Evolutionary conservation across 441 rosid species (phyloP).

Genomic region (Macaranga tanarius): DNA sequence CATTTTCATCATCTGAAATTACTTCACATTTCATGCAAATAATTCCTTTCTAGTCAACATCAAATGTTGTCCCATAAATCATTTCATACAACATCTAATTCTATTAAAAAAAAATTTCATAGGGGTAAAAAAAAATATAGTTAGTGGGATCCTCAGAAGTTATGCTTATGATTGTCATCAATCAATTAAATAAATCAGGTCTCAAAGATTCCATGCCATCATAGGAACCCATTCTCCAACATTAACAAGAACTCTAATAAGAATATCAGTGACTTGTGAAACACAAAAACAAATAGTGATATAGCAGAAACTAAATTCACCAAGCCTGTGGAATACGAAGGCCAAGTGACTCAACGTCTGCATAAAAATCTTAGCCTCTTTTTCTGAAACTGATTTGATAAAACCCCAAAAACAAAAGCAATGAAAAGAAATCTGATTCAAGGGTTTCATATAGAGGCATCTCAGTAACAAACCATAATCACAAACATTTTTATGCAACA

Average conservation of each 20-base stretch:
- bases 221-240: slow-evolving; percentile 33
- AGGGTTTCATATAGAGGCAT: slow-evolving; percentile 36
- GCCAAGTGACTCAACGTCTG: slow-evolving; percentile 59
- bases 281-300: not conserved
- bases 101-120: not conserved
- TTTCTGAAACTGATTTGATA: not conserved
- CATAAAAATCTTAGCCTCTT: slow-evolving; percentile 38
- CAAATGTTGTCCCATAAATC: too few species aligned
- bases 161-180: slow-evolving; percentile 53
- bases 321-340: slow-evolving; percentile 32
- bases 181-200: slow-evolving; percentile 43
- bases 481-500: not conserved
- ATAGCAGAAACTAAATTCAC: slow-evolving; percentile 50
- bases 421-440: not conserved
- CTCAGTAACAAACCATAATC: not conserved
- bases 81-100: not conserved
- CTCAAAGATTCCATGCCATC: slow-evolving; percentile 74
- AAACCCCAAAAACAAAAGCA: slow-evolving; percentile 27
- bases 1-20: slow-evolving; percentile 57
- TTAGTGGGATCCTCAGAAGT: slow-evolving; percentile 39
- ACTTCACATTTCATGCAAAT: too few species aligned
- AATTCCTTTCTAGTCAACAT: too few species aligned
- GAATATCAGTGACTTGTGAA: not conserved
- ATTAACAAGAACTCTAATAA: not conserved
- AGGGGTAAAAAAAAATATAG: not conserved